Evolutionary conservation across 1,284 basidiomycete species (phyloP).

Genomic region (Butyriboletus appendiculatus): DNA sequence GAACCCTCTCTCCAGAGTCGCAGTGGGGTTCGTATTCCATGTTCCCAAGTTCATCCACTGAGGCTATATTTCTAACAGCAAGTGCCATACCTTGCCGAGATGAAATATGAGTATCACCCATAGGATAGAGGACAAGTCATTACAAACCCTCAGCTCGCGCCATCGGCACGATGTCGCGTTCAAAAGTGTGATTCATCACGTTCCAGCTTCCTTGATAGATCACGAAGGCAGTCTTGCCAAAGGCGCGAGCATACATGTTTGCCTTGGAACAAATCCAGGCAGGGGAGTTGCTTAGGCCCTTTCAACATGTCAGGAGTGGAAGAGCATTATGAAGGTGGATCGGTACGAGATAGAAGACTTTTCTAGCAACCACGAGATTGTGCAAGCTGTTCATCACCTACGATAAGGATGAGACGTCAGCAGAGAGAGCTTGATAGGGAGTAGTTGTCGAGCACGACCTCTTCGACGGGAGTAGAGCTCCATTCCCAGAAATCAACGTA

Average conservation of each 20-base stretch:
- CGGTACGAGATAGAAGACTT: background rate
- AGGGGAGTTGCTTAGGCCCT: background rate
- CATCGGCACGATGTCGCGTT: background rate
- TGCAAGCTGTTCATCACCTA: background rate
- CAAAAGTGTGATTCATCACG: background rate
- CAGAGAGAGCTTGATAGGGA: background rate
- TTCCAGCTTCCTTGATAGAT: background rate
- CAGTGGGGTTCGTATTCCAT: too few species aligned
- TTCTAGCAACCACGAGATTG: background rate
- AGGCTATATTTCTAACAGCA: background rate
- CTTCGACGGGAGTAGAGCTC: constrained; percentile 42
- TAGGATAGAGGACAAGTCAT: background rate
- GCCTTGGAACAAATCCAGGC: background rate
- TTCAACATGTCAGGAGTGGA: background rate
- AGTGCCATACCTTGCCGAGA: background rate
- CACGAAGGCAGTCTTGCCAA: background rate
- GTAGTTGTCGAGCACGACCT: background rate
- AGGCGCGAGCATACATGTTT: background rate
- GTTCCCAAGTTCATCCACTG: background rate
- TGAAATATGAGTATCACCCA: background rate
- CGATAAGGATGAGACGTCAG: background rate
- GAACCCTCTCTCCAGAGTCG: too few species aligned
- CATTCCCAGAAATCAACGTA: constrained; percentile 50
- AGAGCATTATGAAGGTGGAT: background rate
- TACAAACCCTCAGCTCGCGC: background rate